Base-by-base conservation (phyloP, 805 yeast genomes). In the Starmerella khaoyaiensis region DNA sequence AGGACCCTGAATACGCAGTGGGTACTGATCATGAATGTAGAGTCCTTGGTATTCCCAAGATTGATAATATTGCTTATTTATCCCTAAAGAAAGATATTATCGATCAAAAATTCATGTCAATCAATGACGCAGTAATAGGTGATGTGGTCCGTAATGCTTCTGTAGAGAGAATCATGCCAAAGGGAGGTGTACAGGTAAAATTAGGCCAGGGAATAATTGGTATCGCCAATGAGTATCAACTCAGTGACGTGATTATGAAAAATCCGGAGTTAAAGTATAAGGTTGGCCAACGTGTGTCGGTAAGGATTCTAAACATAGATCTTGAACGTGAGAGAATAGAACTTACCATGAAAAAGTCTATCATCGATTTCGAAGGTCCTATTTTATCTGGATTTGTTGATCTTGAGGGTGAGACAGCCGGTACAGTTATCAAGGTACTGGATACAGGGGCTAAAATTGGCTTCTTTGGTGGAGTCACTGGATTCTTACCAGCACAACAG, bases 241-340 rank as follows among this genome's bases (percentile, higher is more conserved):
- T 90, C 58, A 76, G 93, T 48, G 99, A 90, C 57, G 68, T 79
- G 40, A 77, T 74, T 54, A 65, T 87, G 45, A 72, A 74, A 3
- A 78, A 87, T 53, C 98, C 98, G 5, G 97, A 90, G 60, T 72
- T 90, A 64, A 82, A 83, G 52, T 87, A 77, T 67, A 81, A 80
- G 58, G 74, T 76, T 30, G 97, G 95, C 9, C 64, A 78, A 29
- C 79, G 76, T 48, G 81, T 82, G 21, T 79, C 69, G 50, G 90
- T 77, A 22, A 44, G 60, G 8, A 53, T 56, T 7, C 42, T 59
- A 5, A 32, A 45, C 18, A 53, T 53, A 4, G 57, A 55, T 28
- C 23, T 32, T 2, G 60, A 52, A 31, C 62, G 62, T 36, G 67
- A 69, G 22, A 70, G 67, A 33, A 61, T 84, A 30, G 59, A 63